Evolutionary conservation across 2,329 filamentous ascomycete genomes (phyloP), one percentile per base, ranked within the genome.

Genomic region (Curvularia eragrostidis): DNA sequence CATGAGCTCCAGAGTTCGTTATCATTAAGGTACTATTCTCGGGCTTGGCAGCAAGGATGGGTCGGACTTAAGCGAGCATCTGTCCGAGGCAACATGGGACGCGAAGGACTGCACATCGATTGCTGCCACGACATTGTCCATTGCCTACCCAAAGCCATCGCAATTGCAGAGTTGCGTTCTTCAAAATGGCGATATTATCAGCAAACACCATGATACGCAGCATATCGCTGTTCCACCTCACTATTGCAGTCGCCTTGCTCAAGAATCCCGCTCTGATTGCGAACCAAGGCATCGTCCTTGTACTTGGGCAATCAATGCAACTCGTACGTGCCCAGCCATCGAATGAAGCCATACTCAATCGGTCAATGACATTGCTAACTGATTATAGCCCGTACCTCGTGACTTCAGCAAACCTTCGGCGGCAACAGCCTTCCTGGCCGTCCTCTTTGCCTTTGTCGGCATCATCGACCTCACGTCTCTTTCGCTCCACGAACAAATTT

Each of bases 201-300:
- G 88, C 89, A 59, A 89, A 85, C 72, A 91, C 89, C 8, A 89
- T 97, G 76, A 89, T 97, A 68, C 89, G 91, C 67, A 89, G 87
- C 51, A 81, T 97, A 67, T 90, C 90, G 67, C 85, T 96, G 74
- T 92, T 95, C 81, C 91, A 97, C 79, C 78, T 97, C 64, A 91
- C 91, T 5, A 82, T 95, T 48, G 92, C 89, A 69, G 93, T 89
- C 78, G 91, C 95, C 81, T 89, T 97, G 79, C 83, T 96, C 69
- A 89, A 86, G 41, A 88, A 84, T 57, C 93, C 93, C 5, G 79
- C 81, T 60, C 83, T 85, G 42, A 83, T 97, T 68, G 87, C 90
- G 48, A 89, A 94, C 72, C 91, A 96, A 70, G 87, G 89, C 51
- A 77, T 96, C 21, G 91, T 97, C 47, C 91, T 87, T 66, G 84